Percentiles rank a stretch among this genome's conserved stretches.
Evolutionary conservation across 148 eudicot genomes (phyloP).

Genomic region (Amaranthus palmeri): DNA sequence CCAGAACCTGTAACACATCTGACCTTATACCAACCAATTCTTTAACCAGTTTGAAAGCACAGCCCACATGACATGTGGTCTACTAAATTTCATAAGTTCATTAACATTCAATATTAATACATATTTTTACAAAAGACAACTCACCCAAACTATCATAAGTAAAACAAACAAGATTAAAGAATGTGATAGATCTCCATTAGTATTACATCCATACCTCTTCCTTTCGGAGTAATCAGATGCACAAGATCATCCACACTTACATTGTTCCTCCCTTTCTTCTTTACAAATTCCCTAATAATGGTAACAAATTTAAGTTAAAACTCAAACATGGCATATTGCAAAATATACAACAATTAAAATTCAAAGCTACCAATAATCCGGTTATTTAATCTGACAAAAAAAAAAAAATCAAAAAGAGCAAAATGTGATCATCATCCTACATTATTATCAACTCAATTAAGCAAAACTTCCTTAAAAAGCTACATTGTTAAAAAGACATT

Average conservation of each 20-base stretch:
- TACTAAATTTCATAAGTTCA: too few relatives aligned
- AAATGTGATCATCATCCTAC: too few relatives aligned
- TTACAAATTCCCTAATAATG: slow-evolving; percentile 46
- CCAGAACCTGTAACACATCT: too few relatives aligned
- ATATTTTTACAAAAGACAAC: background rate
- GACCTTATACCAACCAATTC: too few relatives aligned
- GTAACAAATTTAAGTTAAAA: slow-evolving; percentile 15
- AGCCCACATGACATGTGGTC: too few relatives aligned
- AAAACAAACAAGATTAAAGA: slow-evolving; percentile 5
- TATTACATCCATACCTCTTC: slow-evolving; percentile 59
- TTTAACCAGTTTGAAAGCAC: too few relatives aligned
- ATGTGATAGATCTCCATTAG: too few relatives aligned
- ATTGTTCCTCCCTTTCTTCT: slow-evolving; percentile 76
- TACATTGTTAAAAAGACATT: too few relatives aligned
- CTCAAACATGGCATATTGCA: background rate
- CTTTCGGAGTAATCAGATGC: slow-evolving; percentile 68
- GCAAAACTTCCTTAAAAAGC: too few relatives aligned
- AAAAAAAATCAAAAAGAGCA: background rate
- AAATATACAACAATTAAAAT: background rate
- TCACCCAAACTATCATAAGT: background rate
- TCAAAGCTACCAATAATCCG: too few relatives aligned
- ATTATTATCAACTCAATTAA: too few relatives aligned
- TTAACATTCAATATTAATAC: background rate
- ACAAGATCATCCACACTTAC: slow-evolving; percentile 83
- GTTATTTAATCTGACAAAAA: background rate